Base-by-base conservation (phyloP, 2,329 filamentous ascomycete species). In the Onygenales sp. region DNA sequence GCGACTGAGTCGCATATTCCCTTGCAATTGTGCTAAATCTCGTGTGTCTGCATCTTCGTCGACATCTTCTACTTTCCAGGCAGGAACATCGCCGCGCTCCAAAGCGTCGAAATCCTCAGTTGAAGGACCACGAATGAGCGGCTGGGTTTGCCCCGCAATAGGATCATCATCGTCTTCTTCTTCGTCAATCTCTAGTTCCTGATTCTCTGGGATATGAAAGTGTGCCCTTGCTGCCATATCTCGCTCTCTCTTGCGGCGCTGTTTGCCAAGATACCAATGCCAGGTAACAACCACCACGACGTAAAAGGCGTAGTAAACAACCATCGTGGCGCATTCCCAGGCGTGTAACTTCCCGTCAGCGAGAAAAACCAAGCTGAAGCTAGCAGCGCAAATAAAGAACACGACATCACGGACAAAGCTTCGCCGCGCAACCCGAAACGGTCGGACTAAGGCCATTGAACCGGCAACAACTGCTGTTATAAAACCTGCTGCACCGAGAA, bases 391-490 rank as follows among this genome's bases (percentile, higher is more conserved):
- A 53, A 94, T 86, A 68, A 98, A 98, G 74, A 96, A 98, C 54
- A 83, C 80, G 9, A 97, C 86, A 65, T 98, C 93, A 59, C 93
- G 81, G 21, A 96, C 80, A 66, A 97, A 98, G 37, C 89, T 93
- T 68, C 86, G 88, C 62, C 84, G 85, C 51, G 88, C 87, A 51
- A 98, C 93, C 59, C 85, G 86, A 69, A 98, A 98, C 52, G 95
- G 93, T 58, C 88, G 81, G n/a, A 96, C 91, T 52, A 98, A 72
- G 11, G 92, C 93, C 93, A 98, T 98, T 53, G 90, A 95, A 13
- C 93, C 93, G 4, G 92, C 90, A 36, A 98, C 93, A 14, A 98
- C 92, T 1, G 91, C 87, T 1, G 91, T 94, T 68, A 98, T 98
- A 72, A 98, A 98, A 58, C 88, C 84, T 36, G 93, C 93, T 9